Evolutionary conservation across 2,329 filamentous ascomycete genomes (phyloP), one percentile per base, ranked within the genome.

Genomic region (Myriosclerotinia scirpicola): DNA sequence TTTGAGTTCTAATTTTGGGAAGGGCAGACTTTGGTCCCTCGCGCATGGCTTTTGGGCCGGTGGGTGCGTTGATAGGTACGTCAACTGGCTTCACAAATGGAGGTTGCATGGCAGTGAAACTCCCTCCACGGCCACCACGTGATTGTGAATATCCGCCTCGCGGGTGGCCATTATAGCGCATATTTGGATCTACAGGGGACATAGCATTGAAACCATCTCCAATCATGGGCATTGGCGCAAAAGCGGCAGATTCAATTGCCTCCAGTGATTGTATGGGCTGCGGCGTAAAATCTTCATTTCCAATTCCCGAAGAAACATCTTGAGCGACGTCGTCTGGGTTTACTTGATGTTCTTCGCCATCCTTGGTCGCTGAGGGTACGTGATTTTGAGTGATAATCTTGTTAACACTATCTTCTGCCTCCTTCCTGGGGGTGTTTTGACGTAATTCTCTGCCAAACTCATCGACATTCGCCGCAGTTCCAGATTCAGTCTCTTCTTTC

Each of bases 1-100:
- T 70, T 61, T 73, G 69, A 36, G 69, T 73, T 69, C 86, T 81
- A 76, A 88, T 76, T 73, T 90, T 85, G 70, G 88, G 85, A 64
- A 91, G 85, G 71, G 90, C 91, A 67, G 89, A 93, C 77, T 96
- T 96, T 62, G 91, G 90, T 14, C 93, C 82, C 78, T 95, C 90
- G 70, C 94, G 86, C 92, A 98, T 96, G 22, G 95, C 95, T 79
- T 95, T 93, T 58, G 95, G 95, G 12, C 93, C 95, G 65, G 90
- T 96, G 38, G 95, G 95, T 38, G 95, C 95, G 79, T 84, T 92
- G 79, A 87, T 78, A 54, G 87, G 87, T 62, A 83, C 80, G 66
- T 79, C 77, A 69, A 76, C 67, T 48, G 73, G 67, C 73, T 76
- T 76, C 58, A 76, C 69, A 71, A 72, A 70, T 50, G 73, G 71